Conservation (phyloP, 305 asterid genomes). For the Fraxinus greggii region DNA sequence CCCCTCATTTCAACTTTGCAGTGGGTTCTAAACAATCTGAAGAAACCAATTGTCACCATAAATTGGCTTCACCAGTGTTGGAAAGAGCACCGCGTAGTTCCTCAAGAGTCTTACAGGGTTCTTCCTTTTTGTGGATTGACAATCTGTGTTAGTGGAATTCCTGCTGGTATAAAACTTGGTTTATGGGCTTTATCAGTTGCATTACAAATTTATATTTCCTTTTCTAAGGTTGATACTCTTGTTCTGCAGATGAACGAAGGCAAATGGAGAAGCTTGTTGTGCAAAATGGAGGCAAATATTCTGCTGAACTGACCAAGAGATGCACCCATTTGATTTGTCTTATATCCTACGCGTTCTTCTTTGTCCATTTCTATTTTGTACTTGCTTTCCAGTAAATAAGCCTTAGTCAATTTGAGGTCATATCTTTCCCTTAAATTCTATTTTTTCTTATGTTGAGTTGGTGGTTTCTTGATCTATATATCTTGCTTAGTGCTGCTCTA, state of each 20-base stretch:
- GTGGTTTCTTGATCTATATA: constrained; percentile 16
- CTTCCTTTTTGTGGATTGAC: constrained; percentile 87
- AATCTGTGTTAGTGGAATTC: constrained; percentile 77
- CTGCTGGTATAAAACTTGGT: constrained; percentile 53
- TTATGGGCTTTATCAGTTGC: constrained; percentile 6
- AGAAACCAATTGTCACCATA: constrained; percentile 75
- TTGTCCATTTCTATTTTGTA: constrained; percentile 19
- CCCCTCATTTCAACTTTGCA: constrained; percentile 32
- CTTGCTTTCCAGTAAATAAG: constrained; percentile 18
- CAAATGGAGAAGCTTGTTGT: constrained; percentile 69
- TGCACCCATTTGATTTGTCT: constrained; percentile 91
- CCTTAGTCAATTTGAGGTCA: constrained; percentile 18
- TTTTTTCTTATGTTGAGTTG: not conserved
- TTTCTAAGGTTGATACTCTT: constrained; percentile 4
- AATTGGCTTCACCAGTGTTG: constrained; percentile 93
- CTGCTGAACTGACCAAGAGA: constrained; percentile 80
- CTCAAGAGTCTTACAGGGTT: constrained; percentile 82
- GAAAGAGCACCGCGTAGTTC: constrained; percentile 97
- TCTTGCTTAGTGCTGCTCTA: not conserved
- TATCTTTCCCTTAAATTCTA: not conserved
- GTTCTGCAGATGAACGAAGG: constrained; percentile 68
- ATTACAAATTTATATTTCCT: constrained; percentile 5
- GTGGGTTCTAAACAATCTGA: constrained; percentile 81
- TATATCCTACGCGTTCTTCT: constrained; percentile 62
- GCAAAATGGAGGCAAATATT: constrained; percentile 88